Evolutionary conservation across 164 flowering plant genomes (phyloP), one percentile per base, ranked within the genome.

Genomic region (Stephania yunnanensis): DNA sequence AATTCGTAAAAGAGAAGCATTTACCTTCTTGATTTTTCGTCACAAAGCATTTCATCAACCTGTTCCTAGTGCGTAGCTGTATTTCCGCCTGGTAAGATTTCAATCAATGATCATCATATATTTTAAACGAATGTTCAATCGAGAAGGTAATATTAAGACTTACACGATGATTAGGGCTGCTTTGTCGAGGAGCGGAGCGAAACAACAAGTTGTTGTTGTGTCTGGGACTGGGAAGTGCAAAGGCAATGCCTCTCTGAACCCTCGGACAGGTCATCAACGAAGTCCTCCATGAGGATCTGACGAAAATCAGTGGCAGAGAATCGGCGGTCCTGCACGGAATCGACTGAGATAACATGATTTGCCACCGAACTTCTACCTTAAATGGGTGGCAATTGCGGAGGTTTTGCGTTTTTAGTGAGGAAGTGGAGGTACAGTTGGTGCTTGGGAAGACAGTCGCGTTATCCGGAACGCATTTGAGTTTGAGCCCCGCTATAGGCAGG

Each of bases 51-150:
- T 79, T 77, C 69, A 31, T 67, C 81, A 81, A 71, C 72, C 76
- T 58, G 71, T 78, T 76, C 74, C 69, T 76, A 80, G 69, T 76
- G 69, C 71, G 61, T 71, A 75, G 81, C 89, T 86, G 88, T 83
- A 86, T 84, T 83, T 83, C 84, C 71, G 84, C 78, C 72, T 73
- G 78, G 52, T 29, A 68, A 69, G 76, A 46, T 61, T 53, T 58
- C 75, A 70, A 73, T 58, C 55, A 71, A 74, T 72, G 71, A 78
- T 77, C 22, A 78, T 77, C 22, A 73, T 29, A 50, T 15, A 48
- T 73, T 46, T 68, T 44, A 4, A 67, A n/a, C 6, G 31, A 45
- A 22, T 17, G 52, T 65, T 42, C 45, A 65, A 20, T 67, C 66
- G 50, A 67, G 29, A 42, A 73, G 15, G 29, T 29, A 45, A 8